Evolutionary conservation across 768 basidiomycete genomes (phyloP).

Genomic region (Leccinum obscurum): DNA sequence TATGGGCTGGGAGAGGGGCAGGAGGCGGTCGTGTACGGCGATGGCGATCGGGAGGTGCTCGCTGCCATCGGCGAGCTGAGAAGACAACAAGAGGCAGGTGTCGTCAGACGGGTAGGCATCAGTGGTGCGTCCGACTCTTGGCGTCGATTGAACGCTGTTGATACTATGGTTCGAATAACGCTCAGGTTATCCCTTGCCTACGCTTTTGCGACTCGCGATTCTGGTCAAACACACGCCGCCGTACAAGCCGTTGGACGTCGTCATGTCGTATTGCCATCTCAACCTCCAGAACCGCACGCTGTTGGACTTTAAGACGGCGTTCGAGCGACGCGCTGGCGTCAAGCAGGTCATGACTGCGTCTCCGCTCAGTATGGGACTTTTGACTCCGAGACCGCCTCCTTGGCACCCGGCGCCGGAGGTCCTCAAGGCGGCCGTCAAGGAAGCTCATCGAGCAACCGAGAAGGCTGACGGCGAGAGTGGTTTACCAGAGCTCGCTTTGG

Average conservation of each 20-base stretch:
- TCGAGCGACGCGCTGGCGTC: conserved; percentile 64
- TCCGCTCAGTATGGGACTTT: conserved; percentile 82
- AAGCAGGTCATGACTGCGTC: conserved; percentile 74
- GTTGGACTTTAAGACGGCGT: conserved; percentile 52
- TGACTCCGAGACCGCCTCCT: conserved; percentile 53
- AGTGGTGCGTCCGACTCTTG: conserved; percentile 50
- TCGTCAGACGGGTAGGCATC: conserved; percentile 75
- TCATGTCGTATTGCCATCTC: conserved; percentile 82
- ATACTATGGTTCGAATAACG: conserved; percentile 48
- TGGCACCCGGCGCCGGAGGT: conserved; percentile 79
- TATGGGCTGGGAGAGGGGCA: conserved; percentile 51
- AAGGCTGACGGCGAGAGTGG: conserved; percentile 41
- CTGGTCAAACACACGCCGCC: conserved; percentile 67
- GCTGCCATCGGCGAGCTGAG: conserved; percentile 66
- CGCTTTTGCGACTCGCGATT: conserved; percentile 79
- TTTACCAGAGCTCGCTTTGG: conserved; percentile 67
- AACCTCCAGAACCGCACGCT: conserved; percentile 71
- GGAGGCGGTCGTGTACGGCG: conserved; percentile 57
- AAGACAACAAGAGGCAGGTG: conserved; percentile 68
- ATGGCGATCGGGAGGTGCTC: conserved; percentile 72
- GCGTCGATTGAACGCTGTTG: background rate
- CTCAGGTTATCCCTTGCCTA: conserved; percentile 77
- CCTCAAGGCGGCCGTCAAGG: conserved; percentile 44
- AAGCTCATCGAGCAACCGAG: conserved; percentile 34
- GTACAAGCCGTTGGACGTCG: conserved; percentile 70